Evolutionary conservation across 2,329 filamentous ascomycete genomes (phyloP).

Genomic region (Sclerotinia glacialis): DNA sequence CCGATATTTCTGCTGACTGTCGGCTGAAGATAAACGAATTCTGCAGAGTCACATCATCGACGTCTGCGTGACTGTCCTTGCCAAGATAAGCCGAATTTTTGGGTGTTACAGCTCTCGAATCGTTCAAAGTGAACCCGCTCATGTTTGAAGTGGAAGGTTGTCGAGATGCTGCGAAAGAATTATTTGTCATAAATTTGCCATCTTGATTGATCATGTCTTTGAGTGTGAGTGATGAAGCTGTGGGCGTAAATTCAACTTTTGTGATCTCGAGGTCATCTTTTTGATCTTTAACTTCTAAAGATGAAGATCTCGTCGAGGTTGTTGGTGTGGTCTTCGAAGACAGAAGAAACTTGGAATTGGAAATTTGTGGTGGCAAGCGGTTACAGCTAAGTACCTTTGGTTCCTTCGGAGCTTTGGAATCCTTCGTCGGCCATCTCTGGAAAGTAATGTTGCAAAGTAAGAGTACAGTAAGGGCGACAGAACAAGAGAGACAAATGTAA

Average conservation of each 20-base stretch:
- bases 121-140: conserved; percentile 10
- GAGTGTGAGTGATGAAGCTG: not conserved
- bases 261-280: conserved; percentile 6
- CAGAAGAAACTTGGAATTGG: not conserved
- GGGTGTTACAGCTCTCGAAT: not conserved
- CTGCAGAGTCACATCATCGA: not conserved
- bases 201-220: not conserved
- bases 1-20: not conserved
- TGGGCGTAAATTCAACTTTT: not conserved
- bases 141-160: conserved; percentile 7
- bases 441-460: conserved; percentile 15
- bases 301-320: conserved; percentile 5
- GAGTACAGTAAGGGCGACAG: not conserved
- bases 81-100: not conserved
- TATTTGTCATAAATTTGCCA: not conserved
- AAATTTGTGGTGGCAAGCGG: conserved; percentile 11
- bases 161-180: not conserved
- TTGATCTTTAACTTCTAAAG: not conserved
- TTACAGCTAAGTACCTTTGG: conserved; percentile 5
- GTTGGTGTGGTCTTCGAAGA: not conserved
- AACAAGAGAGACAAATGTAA: conserved; percentile 21
- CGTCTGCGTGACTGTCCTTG: not conserved
- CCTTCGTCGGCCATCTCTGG: conserved; percentile 12
- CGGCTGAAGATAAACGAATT: not conserved
- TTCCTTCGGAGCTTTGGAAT: conserved; percentile 6